Base-by-base conservation (phyloP, 352 stramenopile genomes). In the Phytophthora citrophthora region DNA sequence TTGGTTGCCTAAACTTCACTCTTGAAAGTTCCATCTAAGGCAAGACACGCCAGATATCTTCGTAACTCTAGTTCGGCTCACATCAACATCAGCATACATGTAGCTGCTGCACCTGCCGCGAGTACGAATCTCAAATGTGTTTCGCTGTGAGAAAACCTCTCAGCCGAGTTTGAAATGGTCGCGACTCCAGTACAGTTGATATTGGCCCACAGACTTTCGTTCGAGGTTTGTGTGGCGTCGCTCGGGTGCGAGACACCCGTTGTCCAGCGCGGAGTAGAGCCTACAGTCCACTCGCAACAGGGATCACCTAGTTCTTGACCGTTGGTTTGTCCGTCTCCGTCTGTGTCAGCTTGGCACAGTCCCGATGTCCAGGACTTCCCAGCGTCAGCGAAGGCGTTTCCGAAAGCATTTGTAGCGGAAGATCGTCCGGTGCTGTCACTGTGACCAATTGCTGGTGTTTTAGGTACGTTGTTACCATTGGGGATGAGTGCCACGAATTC, bases 311-410 rank as follows among this genome's bases (percentile, higher is more conserved):
- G 27, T 9, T 32, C 27, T 32, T 32, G 27, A 82, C 86, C 86
- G 66, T 95, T 95, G 11, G 84, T 92, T 23, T 81, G 70, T 8
- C 86, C 86, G 55, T 95, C 85, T 16, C 80, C 77, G 40, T 95
- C 86, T 23, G 67, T 55, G 24, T 74, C 66, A 3, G 52, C 47
- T 23, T 74, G 24, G 26, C 75, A 83, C 46, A 83, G 49, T 9
- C 39, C 51, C 5, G 36, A 34, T 1, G 70, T 83, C 80, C 80
- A 89, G 36, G 69, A 70, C 27, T 63, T 34, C 0, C 67, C 72
- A 2, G 68, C 73, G 4, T 55, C 54, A 2, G 68, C 57, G 34
- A 86, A 83, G 15, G 61, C 77, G 0, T 58, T 16, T 29, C 74
- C 77, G 34, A 83, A 83, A 8, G 53, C 39, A 54, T 79, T 81